phyloP scores from a whole-genome alignment of 768 basidiomycete genomes.

The Asterophora lycoperdoides region DNA sequence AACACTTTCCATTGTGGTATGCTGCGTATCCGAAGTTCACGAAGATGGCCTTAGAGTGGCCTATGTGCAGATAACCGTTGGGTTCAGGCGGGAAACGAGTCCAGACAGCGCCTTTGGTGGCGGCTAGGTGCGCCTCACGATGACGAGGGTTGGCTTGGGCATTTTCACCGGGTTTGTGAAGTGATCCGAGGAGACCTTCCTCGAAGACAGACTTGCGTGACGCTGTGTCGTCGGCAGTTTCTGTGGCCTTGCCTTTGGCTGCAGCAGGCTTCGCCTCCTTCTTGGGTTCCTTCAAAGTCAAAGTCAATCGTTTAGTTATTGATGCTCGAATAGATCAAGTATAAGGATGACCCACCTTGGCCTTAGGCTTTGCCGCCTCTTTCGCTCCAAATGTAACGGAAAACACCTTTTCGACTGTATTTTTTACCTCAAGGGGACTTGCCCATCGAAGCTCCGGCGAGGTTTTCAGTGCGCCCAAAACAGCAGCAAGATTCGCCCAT shows the following conservation, averaged over 20 bases:
- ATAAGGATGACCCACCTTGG: constrained; percentile 42
- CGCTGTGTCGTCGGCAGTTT: constrained; percentile 31
- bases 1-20: constrained; percentile 86
- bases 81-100: constrained; percentile 99
- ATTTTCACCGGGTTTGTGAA: constrained; percentile 94
- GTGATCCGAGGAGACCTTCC: constrained; percentile 88
- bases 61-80: constrained; percentile 93
- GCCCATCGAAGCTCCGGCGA: constrained; percentile 75
- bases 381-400: constrained; percentile 68
- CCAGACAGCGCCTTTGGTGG: constrained; percentile 79
- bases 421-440: constrained; percentile 79
- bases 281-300: constrained; percentile 42
- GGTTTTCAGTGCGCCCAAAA: constrained; percentile 59
- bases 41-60: constrained; percentile 98
- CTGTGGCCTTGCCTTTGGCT: constrained; percentile 28
- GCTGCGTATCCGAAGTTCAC: constrained; percentile 99
- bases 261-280: constrained; percentile 34
- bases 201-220: constrained; percentile 73
- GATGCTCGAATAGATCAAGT: neutral
- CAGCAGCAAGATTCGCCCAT: constrained; percentile 73
- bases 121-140: constrained; percentile 74
- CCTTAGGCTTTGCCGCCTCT: constrained; percentile 59
- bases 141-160: constrained; percentile 77
- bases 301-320: neutral
- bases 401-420: constrained; percentile 68